A percentile compares a stretch with the other conserved stretches of the same genome.
Conservation (phyloP, 169 alveolate genomes). For the Sarcocystis neurona region DNA sequence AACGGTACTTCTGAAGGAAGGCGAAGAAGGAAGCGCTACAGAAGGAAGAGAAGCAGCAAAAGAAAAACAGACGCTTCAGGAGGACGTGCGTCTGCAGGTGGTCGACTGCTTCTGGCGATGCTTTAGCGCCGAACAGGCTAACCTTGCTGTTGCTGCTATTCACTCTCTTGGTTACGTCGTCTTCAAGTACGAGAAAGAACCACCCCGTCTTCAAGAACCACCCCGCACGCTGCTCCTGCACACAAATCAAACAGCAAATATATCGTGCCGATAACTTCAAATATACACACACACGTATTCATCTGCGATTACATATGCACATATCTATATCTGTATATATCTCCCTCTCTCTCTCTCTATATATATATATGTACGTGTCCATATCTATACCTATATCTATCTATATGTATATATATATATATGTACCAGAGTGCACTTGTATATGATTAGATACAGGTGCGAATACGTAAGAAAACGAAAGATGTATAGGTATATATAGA, state of each 20-base stretch:
- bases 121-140: slow-evolving; percentile 6
- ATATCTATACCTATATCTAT: neutral
- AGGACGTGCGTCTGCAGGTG: neutral
- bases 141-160: slow-evolving; percentile 26
- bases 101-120: slow-evolving; percentile 33
- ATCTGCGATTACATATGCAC: neutral
- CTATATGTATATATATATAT: neutral
- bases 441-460: neutral
- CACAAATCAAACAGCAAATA: no score
- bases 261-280: no score
- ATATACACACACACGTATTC: no score
- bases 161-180: slow-evolving; percentile 24
- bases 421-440: neutral
- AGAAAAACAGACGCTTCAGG: neutral
- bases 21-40: no score
- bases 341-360: neutral
- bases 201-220: no score
- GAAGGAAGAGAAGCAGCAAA: no score
- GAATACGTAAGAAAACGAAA: neutral
- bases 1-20: no score
- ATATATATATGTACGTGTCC: neutral
- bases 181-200: neutral
- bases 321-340: neutral
- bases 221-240: no score
- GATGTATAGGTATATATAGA: no score